Evolutionary conservation across 2,329 filamentous ascomycete genomes (phyloP), one percentile per base, ranked within the genome.

Genomic region (Tricladium varicosporioides): DNA sequence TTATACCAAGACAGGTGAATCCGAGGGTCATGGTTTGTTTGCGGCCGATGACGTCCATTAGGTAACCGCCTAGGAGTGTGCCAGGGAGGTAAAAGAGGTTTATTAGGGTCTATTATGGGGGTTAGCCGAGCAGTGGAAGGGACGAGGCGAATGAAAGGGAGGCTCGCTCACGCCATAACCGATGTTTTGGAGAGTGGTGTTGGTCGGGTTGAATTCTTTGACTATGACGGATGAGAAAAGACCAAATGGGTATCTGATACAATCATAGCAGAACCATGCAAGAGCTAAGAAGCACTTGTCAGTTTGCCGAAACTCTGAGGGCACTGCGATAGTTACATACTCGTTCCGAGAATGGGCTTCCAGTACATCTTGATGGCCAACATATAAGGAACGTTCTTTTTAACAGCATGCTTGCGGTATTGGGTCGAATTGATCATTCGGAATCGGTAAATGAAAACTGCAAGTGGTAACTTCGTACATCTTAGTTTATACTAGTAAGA

Each of bases 291-390:
- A n/a, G n/a, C n/a, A n/a, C n/a, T n/a, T n/a, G n/a, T n/a, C n/a
- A n/a, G n/a, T n/a, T n/a, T n/a, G n/a, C n/a, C n/a, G n/a, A n/a
- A n/a, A n/a, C n/a, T n/a, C n/a, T n/a, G n/a, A n/a, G n/a, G n/a
- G n/a, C n/a, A n/a, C n/a, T n/a, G n/a, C n/a, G n/a, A n/a, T n/a
- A 51, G 27, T 49, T 7, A 81, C 60, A 82, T 80, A 32, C 74
- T 71, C 14, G 78, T 78, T 11, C 78, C 75, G 18, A 75, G 65
- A 15, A 81, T 65, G 4, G 75, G 69, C 59, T 72, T 75, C 74
- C 90, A 88, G 72, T 94, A 94, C 68, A 84, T 91, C 53, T 76
- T 80, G 32, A 81, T 53, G 1, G 80, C 76, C 0, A 83, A 71
- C 50, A 64, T 58, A 63, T 83, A 85, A 0, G 82, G 82, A 0